Evolutionary conservation across 2,329 filamentous ascomycete genomes (phyloP).

Genomic region (Emydomyces testavorans): DNA sequence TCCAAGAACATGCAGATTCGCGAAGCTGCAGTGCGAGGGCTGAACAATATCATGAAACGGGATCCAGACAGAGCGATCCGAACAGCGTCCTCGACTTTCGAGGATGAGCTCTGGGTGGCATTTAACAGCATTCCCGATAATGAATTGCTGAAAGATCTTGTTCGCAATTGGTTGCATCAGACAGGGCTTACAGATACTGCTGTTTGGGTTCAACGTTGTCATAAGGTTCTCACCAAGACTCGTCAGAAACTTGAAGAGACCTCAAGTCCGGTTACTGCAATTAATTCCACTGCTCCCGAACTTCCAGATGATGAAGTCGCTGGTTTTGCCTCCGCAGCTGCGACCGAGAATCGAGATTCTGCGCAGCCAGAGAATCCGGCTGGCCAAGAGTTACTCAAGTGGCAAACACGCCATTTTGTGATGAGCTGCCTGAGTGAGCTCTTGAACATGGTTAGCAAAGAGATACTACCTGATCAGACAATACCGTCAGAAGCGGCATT

Average conservation of each 20-base stretch:
- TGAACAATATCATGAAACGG: constrained; percentile 92
- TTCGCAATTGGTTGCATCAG: constrained; percentile 87
- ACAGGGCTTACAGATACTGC: constrained; percentile 69
- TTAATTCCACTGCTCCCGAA: constrained; percentile 48
- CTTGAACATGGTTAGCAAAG: constrained; percentile 65
- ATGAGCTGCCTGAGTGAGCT: constrained; percentile 81
- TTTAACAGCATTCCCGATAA: constrained; percentile 68
- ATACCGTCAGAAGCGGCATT: constrained; percentile 66
- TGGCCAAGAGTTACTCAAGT: constrained; percentile 78
- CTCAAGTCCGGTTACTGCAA: constrained; percentile 25
- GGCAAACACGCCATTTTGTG: constrained; percentile 91
- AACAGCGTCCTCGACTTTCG: constrained; percentile 64
- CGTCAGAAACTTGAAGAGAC: constrained; percentile 51
- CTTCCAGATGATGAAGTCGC: constrained; percentile 93
- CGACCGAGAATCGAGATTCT: constrained; percentile 49
- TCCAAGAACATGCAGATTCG: constrained; percentile 58
- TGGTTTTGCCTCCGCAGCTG: constrained; percentile 71
- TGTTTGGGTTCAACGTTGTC: constrained; percentile 80
- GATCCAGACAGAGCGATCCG: constrained; percentile 72
- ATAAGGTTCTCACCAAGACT: constrained; percentile 79
- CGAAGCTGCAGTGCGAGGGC: constrained; percentile 70
- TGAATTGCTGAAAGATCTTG: constrained; percentile 70
- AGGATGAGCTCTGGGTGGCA: constrained; percentile 84
- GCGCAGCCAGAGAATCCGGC: constrained; percentile 36
- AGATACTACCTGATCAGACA: constrained; percentile 64